Evolutionary conservation across 495 filamentous ascomycete species (phyloP).

Genomic region (Xylaria nigripes): DNA sequence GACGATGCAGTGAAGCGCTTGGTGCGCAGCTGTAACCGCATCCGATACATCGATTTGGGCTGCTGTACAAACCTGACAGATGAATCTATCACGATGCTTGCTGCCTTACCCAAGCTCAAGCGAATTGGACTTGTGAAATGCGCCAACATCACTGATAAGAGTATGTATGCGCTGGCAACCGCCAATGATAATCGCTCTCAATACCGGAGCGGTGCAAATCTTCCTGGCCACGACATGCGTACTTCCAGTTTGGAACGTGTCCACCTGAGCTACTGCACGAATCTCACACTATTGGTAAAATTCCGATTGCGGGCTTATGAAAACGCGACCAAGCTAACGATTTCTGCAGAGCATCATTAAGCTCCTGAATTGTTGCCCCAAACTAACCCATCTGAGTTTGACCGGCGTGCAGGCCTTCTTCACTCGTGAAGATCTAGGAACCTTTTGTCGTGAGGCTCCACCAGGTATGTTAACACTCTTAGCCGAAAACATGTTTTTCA

Average conservation of each 20-base stretch:
- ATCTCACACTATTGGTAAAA: conserved; percentile 69
- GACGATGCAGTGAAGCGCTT: conserved; percentile 77
- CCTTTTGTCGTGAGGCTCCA: conserved; percentile 81
- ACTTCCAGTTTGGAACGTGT: conserved; percentile 69
- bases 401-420: conserved; percentile 87
- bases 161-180: conserved; percentile 74
- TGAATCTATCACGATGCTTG: conserved; percentile 72
- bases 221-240: conserved; percentile 28
- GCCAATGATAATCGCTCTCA: conserved; percentile 35
- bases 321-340: conserved; percentile 14
- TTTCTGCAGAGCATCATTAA: conserved; percentile 70
- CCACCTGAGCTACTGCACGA: conserved; percentile 91
- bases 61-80: conserved; percentile 92
- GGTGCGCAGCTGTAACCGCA: conserved; percentile 80
- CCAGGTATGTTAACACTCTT: conserved; percentile 39
- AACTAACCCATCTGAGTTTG: conserved; percentile 88
- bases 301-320: background rate
- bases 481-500: conserved; percentile 15
- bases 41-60: conserved; percentile 94
- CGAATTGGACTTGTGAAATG: conserved; percentile 96
- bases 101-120: conserved; percentile 82
- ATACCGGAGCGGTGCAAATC: conserved; percentile 20
- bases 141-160: conserved; percentile 74
- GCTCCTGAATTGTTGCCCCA: conserved; percentile 82
- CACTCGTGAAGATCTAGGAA: conserved; percentile 60